Evolutionary conservation across 495 filamentous ascomycete species (phyloP), one percentile per base, ranked within the genome.

Genomic region (Chaetomidium leptoderma): DNA sequence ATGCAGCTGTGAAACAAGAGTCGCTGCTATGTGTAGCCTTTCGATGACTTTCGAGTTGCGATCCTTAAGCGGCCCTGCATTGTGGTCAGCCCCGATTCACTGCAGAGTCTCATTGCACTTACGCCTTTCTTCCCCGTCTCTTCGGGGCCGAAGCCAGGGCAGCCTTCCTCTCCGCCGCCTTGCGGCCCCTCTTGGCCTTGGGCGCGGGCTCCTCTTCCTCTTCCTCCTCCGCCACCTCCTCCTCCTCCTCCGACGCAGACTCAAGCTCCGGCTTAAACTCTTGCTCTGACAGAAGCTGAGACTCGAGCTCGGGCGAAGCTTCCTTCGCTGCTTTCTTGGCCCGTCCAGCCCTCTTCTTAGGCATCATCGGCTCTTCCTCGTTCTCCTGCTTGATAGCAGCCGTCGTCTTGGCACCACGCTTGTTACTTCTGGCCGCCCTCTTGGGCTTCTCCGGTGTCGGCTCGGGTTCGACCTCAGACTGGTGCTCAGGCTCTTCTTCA

Each of bases 181-280:
- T 65, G 36, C 70, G 71, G 43, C 60, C 63, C 13, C 61, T 60
- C 59, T 66, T 71, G 24, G 52, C 45, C 55, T 70, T 72, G 4
- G 63, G 57, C 1, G 48, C 44, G 7, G 60, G 49, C 40, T 59
- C 24, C 58, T 62, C 57, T 27, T 57, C 56, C 29, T 49, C 43
- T 21, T 58, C 52, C 27, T 46, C 47, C 26, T 59, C 65, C 8
- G 47, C 37, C 19, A 63, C 57, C 53, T 61, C 66, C 26, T 63
- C 54, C 11, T 57, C 57, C 53, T 57, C 61, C 53, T 70, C 62
- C 10, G 21, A 48, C 50, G 64, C 59, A 16, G 54, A 53, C 57
- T 58, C 56, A 27, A 53, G 17, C 37, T 61, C 63, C 14, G 27
- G 13, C 45, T 48, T 11, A 6, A 26, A 16, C 21, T 44, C n/a